A percentile compares a stretch with the other conserved stretches of the same genome.
phyloP scores from a whole-genome alignment of 2,329 filamentous ascomycete species.

The Amauroascus niger region DNA sequence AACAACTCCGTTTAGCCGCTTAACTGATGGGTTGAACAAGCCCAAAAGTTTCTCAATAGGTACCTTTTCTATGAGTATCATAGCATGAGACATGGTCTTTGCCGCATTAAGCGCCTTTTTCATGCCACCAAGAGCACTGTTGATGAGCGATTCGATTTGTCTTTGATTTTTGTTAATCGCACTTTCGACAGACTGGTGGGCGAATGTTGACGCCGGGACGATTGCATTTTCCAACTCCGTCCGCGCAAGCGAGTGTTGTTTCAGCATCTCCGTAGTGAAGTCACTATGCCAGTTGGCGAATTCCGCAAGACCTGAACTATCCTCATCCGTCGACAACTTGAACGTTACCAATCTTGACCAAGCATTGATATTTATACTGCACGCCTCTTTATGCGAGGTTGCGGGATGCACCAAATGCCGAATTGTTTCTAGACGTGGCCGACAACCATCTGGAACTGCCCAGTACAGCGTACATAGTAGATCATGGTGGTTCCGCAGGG shows the following conservation, averaged over 20 bases:
- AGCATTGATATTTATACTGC: conserved; percentile 48
- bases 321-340: conserved; percentile 46
- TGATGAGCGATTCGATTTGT: conserved; percentile 47
- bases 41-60: conserved; percentile 41
- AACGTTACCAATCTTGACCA: conserved; percentile 51
- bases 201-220: conserved; percentile 33
- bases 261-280: conserved; percentile 44
- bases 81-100: conserved; percentile 33
- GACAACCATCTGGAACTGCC: conserved; percentile 44
- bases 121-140: conserved; percentile 44
- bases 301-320: conserved; percentile 35
- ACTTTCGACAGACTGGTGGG: conserved; percentile 41
- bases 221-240: conserved; percentile 49
- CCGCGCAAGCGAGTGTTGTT: conserved; percentile 47
- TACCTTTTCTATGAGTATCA: conserved; percentile 36
- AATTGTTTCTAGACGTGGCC: conserved; percentile 45
- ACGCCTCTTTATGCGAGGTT: conserved; percentile 50
- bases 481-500: conserved; percentile 53
- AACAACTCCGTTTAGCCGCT: conserved; percentile 39
- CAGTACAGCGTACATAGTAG: conserved; percentile 52
- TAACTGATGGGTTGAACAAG: conserved; percentile 43
- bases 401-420: conserved; percentile 48
- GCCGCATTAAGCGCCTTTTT: conserved; percentile 40
- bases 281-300: conserved; percentile 48
- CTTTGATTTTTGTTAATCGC: conserved; percentile 49